Evolutionary conservation across 345 rosid species (phyloP).

Genomic region (Eutrema japonicum): DNA sequence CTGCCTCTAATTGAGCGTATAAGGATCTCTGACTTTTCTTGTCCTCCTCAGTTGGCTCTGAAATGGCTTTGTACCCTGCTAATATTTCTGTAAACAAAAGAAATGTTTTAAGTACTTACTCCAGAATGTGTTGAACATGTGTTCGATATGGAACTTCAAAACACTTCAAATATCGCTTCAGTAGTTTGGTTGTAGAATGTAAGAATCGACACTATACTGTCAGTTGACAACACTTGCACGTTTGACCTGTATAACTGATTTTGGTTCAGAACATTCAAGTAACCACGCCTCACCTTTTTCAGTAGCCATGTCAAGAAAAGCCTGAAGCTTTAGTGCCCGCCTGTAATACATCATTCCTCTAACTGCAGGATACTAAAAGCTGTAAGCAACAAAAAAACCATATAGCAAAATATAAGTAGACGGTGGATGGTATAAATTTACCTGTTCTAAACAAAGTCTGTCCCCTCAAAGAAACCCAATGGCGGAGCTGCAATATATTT

Average conservation of each 20-base stretch:
- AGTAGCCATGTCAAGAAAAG: slow-evolving; percentile 97
- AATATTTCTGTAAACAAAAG: slow-evolving; percentile 72
- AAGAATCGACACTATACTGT: slow-evolving; percentile 1
- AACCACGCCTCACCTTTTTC: slow-evolving; percentile 61
- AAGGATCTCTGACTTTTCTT: slow-evolving; percentile 88
- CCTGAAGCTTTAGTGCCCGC: slow-evolving; percentile 97
- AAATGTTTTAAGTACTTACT: slow-evolving; percentile 20
- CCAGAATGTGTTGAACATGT: slow-evolving; percentile 2
- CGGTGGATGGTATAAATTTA: slow-evolving; percentile 40
- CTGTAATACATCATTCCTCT: slow-evolving; percentile 99
- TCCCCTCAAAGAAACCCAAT: slow-evolving; percentile 96
- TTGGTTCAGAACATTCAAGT: slow-evolving; percentile 24
- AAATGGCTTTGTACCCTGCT: slow-evolving; percentile 89
- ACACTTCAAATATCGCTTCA: not conserved
- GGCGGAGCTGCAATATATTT: slow-evolving; percentile 91
- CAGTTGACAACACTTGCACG: slow-evolving; percentile 1
- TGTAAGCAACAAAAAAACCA: slow-evolving; percentile 36
- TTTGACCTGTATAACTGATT: slow-evolving; percentile 17
- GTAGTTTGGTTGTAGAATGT: not conserved
- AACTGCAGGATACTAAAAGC: slow-evolving; percentile 53
- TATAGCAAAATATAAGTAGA: slow-evolving; percentile 8
- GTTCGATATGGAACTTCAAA: not conserved
- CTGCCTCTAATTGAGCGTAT: slow-evolving; percentile 84
- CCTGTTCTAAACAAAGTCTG: slow-evolving; percentile 96
- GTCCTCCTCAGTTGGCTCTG: slow-evolving; percentile 84